Percentiles rank a stretch among this genome's conserved stretches.
Conservation (phyloP, 2,329 filamentous ascomycete species). For the Calonectria hongkongensis region DNA sequence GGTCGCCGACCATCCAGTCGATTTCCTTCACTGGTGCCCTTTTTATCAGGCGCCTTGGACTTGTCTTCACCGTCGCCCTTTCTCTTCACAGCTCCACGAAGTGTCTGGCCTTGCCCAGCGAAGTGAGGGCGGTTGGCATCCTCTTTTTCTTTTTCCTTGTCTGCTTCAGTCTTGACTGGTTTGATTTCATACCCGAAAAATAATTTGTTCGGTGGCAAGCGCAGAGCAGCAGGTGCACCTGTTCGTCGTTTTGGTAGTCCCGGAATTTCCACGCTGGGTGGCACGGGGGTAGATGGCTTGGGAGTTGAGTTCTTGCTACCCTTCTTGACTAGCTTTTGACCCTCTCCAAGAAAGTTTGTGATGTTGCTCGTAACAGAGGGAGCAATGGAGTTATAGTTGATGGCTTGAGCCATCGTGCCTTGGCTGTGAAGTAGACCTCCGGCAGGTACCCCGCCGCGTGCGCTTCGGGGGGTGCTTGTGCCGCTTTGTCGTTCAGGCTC, state of each 20-base stretch:
- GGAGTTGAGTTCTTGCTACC: conserved; percentile 78
- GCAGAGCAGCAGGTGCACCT: conserved; percentile 90
- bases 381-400: conserved; percentile 95
- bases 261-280: conserved; percentile 50
- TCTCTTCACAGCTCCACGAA: conserved; percentile 82
- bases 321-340: conserved; percentile 92
- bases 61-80: conserved; percentile 75
- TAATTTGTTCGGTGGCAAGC: conserved; percentile 90
- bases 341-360: conserved; percentile 87
- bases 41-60: conserved; percentile 68
- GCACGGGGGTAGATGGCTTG: conserved; percentile 83
- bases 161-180: conserved; percentile 86
- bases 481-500: conserved; percentile 87
- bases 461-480: conserved; percentile 89
- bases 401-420: conserved; percentile 97
- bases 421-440: conserved; percentile 88
- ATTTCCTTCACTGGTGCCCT: conserved; percentile 64
- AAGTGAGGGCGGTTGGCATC: conserved; percentile 83
- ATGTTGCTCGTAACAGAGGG: conserved; percentile 82
- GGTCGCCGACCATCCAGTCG: conserved; percentile 66
- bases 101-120: conserved; percentile 88
- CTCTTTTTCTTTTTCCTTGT: conserved; percentile 80
- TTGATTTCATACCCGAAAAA: conserved; percentile 98
- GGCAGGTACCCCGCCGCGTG: conserved; percentile 76
- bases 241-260: conserved; percentile 67